Conservation (phyloP, 129 eudicot species). For the Flaveria ramosissima region DNA sequence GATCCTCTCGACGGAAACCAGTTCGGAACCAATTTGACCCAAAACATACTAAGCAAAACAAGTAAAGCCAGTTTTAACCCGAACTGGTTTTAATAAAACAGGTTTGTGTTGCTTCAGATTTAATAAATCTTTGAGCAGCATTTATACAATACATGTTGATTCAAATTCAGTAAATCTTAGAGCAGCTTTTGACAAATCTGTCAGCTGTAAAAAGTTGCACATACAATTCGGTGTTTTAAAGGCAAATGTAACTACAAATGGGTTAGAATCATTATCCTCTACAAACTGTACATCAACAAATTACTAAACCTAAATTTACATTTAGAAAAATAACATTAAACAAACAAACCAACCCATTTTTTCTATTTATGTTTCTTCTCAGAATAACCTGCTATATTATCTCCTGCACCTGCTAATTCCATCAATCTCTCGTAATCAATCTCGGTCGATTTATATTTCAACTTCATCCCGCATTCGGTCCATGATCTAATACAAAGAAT, state of each 20-base stretch:
- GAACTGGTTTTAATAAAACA: too few relatives aligned
- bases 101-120: too few relatives aligned
- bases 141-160: too few relatives aligned
- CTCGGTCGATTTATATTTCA: constrained; percentile 70
- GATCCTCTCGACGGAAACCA: too few relatives aligned
- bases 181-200: background rate
- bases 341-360: constrained; percentile 14
- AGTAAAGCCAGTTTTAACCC: too few relatives aligned
- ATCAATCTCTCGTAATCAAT: constrained; percentile 74
- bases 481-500: constrained; percentile 77
- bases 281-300: constrained; percentile 33
- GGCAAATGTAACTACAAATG: constrained; percentile 33
- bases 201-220: background rate
- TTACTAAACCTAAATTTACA: constrained; percentile 21
- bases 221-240: background rate
- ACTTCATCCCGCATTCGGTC: constrained; percentile 67
- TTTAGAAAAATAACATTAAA: background rate
- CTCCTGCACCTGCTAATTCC: constrained; percentile 61
- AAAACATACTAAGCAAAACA: too few relatives aligned
- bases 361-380: constrained; percentile 61
- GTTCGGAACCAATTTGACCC: too few relatives aligned
- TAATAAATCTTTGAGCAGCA: too few relatives aligned
- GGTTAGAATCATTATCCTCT: constrained; percentile 20
- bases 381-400: constrained; percentile 45
- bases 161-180: background rate